phyloP scores from a whole-genome alignment of 2,329 filamentous ascomycete species.

The Trichophyton simii region DNA sequence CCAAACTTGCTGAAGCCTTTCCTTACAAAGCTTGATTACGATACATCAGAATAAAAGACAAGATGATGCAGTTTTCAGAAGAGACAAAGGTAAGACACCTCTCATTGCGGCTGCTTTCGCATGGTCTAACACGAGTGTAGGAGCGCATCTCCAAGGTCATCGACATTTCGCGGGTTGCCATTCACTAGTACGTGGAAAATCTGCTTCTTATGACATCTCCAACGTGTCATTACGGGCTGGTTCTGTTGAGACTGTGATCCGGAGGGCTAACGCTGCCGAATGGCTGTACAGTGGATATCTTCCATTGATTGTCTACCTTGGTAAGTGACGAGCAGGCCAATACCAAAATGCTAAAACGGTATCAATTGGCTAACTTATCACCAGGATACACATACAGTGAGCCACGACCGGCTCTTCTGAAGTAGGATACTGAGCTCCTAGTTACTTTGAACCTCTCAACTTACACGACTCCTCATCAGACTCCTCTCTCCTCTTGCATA shows the following conservation, averaged over 20 bases:
- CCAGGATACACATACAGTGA: constrained; percentile 87
- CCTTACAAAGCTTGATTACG: background rate
- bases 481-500: constrained; percentile 34
- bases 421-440: constrained; percentile 33
- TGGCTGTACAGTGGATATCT: constrained; percentile 64
- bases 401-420: constrained; percentile 69
- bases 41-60: constrained; percentile 9
- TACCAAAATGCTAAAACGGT: constrained; percentile 3
- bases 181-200: constrained; percentile 67
- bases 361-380: constrained; percentile 10
- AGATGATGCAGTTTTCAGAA: constrained; percentile 64
- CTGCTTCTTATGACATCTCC: background rate
- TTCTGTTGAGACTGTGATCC: constrained; percentile 24
- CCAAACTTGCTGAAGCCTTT: background rate
- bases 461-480: constrained; percentile 15
- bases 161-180: constrained; percentile 80
- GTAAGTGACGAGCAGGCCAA: constrained; percentile 38
- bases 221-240: background rate
- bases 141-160: constrained; percentile 97
- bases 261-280: constrained; percentile 12
- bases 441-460: constrained; percentile 8
- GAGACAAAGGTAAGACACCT: constrained; percentile 68
- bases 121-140: constrained; percentile 35
- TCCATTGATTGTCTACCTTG: constrained; percentile 91
- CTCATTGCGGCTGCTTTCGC: background rate